Base-by-base conservation (phyloP, 208 protist species). In the Tetramitus jugosus region DNA sequence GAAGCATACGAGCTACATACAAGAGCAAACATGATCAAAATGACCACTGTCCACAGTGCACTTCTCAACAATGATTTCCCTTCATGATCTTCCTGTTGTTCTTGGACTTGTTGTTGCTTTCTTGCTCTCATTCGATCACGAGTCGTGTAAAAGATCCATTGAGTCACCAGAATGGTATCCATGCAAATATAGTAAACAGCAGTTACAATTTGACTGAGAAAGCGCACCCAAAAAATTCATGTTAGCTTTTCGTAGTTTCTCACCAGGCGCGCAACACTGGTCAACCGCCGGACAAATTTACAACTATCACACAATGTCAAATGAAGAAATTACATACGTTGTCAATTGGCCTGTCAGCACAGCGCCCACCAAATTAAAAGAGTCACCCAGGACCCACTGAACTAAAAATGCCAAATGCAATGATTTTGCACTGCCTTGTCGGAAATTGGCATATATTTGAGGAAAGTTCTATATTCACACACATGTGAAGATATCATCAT, bases 151-250 rank as follows among this genome's bases (percentile, higher is more conserved):
- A 40, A 52, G 26, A 60, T 60, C 8, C 7, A 75, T 60, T 75
- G 68, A 10, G 29, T 33, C 23, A 75, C 40, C 35, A 75, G 60
- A 31, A 75, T 35, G 13, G 60, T n/a, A 40, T 75, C 68, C 40
- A 75, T 75, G 8, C 3, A 33, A 75, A 75, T n/a, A 29, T 42
- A 75, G 23, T 75, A 75, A 10, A 75, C 33, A 40, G 68, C 68
- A 56, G 45, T 60, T 33, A n/a, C 39, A 49, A 71, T 71, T 33
- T 71, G 20, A 26, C 7, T 10, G 7, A n/a, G n/a, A n/a, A n/a
- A n/a, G n/a, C n/a, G n/a, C n/a, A n/a, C n/a, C n/a, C n/a, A n/a
- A n/a, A n/a, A n/a, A n/a, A n/a, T n/a, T n/a, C n/a, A n/a, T n/a
- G n/a, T n/a, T n/a, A n/a, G n/a, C n/a, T n/a, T n/a, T n/a, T n/a